Evolutionary conservation across 306 rosid species (phyloP).

Genomic region (Nissolia schottii): DNA sequence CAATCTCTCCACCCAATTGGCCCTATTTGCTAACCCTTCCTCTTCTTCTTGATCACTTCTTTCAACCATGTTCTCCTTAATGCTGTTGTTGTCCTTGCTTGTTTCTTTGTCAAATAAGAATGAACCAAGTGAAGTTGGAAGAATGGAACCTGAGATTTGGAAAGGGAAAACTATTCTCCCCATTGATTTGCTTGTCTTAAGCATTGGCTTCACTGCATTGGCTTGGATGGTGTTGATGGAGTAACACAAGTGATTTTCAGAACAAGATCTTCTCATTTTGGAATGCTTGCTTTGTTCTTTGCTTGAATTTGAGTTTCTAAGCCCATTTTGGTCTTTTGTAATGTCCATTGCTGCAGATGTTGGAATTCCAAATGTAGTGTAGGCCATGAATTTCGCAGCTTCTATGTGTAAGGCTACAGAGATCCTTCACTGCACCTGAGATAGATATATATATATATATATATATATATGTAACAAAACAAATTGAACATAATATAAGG

Average conservation of each 20-base stretch:
- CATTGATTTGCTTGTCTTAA: constrained; percentile 41
- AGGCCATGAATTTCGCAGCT: neutral
- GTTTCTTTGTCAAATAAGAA: constrained; percentile 60
- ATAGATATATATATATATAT: too few relatives aligned
- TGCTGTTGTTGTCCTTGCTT: constrained; percentile 26
- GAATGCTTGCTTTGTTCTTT: neutral
- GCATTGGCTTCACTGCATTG: constrained; percentile 42
- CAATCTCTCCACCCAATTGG: constrained; percentile 88
- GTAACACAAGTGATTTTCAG: constrained; percentile 37
- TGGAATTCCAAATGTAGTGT: neutral
- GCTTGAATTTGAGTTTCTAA: neutral
- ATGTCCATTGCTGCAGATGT: neutral
- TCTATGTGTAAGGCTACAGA: neutral
- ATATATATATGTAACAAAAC: neutral
- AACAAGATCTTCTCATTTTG: neutral
- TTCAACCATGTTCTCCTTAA: constrained; percentile 32
- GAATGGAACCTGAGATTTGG: constrained; percentile 52
- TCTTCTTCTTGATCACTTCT: constrained; percentile 36
- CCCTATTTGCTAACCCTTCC: constrained; percentile 48
- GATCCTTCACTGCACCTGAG: neutral
- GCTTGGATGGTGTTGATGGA: constrained; percentile 38
- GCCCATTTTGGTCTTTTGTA: neutral
- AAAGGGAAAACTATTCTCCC: constrained; percentile 62
- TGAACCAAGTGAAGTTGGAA: constrained; percentile 52
- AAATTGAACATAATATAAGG: neutral